Percentiles rank a stretch among this genome's conserved stretches.
phyloP scores from a whole-genome alignment of 2,329 filamentous ascomycete genomes.

The Hypoxylon rubiginosum region DNA sequence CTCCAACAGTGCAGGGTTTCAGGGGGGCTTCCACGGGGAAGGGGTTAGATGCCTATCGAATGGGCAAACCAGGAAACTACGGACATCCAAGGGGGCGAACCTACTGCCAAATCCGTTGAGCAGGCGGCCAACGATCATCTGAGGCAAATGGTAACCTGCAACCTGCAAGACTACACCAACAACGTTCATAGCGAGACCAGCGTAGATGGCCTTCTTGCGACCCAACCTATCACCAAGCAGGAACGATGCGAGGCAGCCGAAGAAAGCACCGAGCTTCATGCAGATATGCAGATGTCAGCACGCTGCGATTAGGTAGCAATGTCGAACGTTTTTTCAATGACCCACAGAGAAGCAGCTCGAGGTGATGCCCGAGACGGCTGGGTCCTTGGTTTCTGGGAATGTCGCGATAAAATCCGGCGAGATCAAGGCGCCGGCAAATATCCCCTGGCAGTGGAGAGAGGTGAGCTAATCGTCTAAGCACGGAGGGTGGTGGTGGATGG shows the following conservation, averaged over 20 bases:
- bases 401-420: conserved; percentile 33
- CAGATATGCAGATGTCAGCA: conserved; percentile 38
- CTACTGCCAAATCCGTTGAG: conserved; percentile 64
- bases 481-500: conserved; percentile 17
- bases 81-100: conserved; percentile 49
- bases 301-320: conserved; percentile 25
- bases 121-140: conserved; percentile 61
- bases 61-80: not conserved
- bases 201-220: conserved; percentile 51
- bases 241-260: conserved; percentile 59
- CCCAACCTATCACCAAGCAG: conserved; percentile 53
- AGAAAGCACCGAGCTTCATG: conserved; percentile 70
- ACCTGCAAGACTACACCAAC: conserved; percentile 54
- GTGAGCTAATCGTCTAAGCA: conserved; percentile 25
- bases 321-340: conserved; percentile 14
- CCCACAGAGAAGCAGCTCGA: conserved; percentile 41
- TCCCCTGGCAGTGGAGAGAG: conserved; percentile 16
- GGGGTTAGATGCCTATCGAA: conserved; percentile 1
- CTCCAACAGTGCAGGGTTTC: conserved; percentile 15
- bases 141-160: conserved; percentile 53
- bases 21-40: conserved; percentile 12
- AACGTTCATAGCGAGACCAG: conserved; percentile 53
- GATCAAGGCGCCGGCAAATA: conserved; percentile 34
- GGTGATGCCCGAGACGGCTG: conserved; percentile 35
- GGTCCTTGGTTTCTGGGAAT: conserved; percentile 33